These are phyloP conservation scores for Torulaspora maleeae DNA, from an alignment of 805 yeast species.

Conservation along the genomic window DNA sequence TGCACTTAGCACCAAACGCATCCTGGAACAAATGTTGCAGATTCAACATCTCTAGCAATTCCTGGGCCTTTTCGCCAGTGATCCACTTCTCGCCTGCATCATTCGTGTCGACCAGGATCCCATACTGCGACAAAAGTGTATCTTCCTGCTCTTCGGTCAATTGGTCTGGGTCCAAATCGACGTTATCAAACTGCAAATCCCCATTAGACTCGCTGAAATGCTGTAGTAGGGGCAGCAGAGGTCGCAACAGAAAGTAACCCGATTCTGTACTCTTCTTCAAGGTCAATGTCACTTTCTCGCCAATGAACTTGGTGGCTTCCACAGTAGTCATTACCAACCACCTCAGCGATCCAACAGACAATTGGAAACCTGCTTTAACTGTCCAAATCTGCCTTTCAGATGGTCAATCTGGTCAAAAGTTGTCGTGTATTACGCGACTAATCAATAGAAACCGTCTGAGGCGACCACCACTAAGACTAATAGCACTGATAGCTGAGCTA, in stretches of 20 bases:
- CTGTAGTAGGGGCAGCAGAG: conserved; percentile 26
- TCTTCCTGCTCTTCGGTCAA: conserved; percentile 16
- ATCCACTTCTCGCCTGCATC: conserved; percentile 31
- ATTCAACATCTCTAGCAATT: conserved; percentile 20
- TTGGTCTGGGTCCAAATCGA: conserved; percentile 4
- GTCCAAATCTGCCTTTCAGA: neutral
- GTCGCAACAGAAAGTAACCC: conserved; percentile 25
- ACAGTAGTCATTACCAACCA: conserved; percentile 16
- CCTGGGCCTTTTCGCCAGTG: conserved; percentile 25
- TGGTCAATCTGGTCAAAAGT: conserved; percentile 2
- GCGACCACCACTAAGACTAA: conserved; percentile 1
- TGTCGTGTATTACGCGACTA: conserved; percentile 5
- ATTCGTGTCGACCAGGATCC: conserved; percentile 28
- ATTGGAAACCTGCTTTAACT: neutral
- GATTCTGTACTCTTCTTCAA: conserved; percentile 22
- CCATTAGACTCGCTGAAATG: conserved; percentile 3
- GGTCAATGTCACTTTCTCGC: conserved; percentile 17
- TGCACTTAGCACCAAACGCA: conserved; percentile 9
- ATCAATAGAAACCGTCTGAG: conserved; percentile 7
- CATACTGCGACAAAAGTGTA: conserved; percentile 24
- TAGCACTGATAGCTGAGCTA: neutral
- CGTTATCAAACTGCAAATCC: conserved; percentile 1
- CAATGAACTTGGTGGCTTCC: conserved; percentile 17
- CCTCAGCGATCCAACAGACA: neutral
- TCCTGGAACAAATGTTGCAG: conserved; percentile 19